These are phyloP conservation scores for Hemileccinum impolitum DNA, from an alignment of 768 basidiomycete species.

Conservation along the genomic window DNA sequence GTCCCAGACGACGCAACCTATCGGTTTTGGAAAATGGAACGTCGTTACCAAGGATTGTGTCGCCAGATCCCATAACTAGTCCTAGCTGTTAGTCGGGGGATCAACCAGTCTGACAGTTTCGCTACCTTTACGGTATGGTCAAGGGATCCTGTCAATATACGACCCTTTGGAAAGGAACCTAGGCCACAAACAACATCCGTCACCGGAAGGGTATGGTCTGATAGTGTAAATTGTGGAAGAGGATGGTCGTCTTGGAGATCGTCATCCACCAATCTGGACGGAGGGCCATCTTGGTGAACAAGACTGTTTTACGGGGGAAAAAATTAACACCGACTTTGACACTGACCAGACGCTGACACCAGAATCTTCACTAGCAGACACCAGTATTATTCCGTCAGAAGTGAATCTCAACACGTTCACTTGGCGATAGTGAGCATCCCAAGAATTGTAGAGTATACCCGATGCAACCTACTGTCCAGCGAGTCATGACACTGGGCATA, in stretches of 20 bases:
- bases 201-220: slow-evolving; percentile 91
- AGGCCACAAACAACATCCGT: slow-evolving; percentile 79
- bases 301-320: neutral
- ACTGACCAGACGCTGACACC: slow-evolving; percentile 87
- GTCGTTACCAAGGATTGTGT: slow-evolving; percentile 77
- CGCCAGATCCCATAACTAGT: slow-evolving; percentile 77
- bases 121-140: slow-evolving; percentile 91
- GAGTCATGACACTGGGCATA: slow-evolving; percentile 12
- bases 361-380: slow-evolving; percentile 91
- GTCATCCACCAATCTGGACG: slow-evolving; percentile 67
- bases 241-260: slow-evolving; percentile 71
- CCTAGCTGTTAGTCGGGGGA: slow-evolving; percentile 8
- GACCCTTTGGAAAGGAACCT: slow-evolving; percentile 73
- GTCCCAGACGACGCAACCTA: slow-evolving; percentile 73
- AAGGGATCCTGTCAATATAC: slow-evolving; percentile 74
- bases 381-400: slow-evolving; percentile 69
- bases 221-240: slow-evolving; percentile 72
- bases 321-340: slow-evolving; percentile 57
- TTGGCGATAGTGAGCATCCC: slow-evolving; percentile 95
- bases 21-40: slow-evolving; percentile 80
- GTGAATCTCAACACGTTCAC: slow-evolving; percentile 83
- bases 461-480: slow-evolving; percentile 65
- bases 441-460: slow-evolving; percentile 88
- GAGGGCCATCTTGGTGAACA: slow-evolving; percentile 9
- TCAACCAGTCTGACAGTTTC: slow-evolving; percentile 10